Conservation (phyloP, 1,139 yeast genomes). For the Suhomyces ambrosiae region DNA sequence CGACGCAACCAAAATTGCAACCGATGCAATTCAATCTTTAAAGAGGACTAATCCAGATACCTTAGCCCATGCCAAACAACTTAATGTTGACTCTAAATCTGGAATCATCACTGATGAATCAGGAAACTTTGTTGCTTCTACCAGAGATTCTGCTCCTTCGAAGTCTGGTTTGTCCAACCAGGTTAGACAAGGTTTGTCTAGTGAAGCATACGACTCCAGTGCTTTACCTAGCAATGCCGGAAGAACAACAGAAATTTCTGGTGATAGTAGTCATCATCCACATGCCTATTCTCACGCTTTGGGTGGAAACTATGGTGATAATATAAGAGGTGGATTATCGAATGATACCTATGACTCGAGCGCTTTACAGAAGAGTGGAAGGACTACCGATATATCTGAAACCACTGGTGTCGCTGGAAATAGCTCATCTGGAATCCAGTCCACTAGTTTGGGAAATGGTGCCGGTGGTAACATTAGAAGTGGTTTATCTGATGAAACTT, state of each 20-base stretch:
- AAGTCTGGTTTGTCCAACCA: conserved; percentile 1
- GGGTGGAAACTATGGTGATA: not conserved
- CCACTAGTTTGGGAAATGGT: not conserved
- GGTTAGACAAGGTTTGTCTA: conserved; percentile 5
- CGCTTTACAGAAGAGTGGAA: conserved; percentile 2
- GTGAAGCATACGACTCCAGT: conserved; percentile 1
- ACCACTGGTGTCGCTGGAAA: too few relatives aligned
- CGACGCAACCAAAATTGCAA: conserved; percentile 35
- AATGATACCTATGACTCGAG: conserved; percentile 2
- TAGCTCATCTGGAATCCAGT: not conserved
- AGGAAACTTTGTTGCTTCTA: conserved; percentile 17
- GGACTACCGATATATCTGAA: not conserved
- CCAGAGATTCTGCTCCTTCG: not conserved
- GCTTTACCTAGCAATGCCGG: conserved; percentile 1
- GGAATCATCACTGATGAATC: conserved; percentile 37
- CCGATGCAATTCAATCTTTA: conserved; percentile 31
- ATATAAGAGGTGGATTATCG: conserved; percentile 7
- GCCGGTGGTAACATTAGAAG: not conserved
- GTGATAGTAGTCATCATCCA: not conserved
- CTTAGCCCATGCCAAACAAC: conserved; percentile 27
- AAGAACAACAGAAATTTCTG: conserved; percentile 3
- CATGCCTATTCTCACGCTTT: not conserved
- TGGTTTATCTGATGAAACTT: conserved; percentile 2
- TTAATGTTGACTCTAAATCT: conserved; percentile 33
- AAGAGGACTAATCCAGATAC: conserved; percentile 28